These are phyloP conservation scores for Cadophora sp. DNA, from an alignment of 2,329 filamentous ascomycete genomes.

Conservation along the genomic window DNA sequence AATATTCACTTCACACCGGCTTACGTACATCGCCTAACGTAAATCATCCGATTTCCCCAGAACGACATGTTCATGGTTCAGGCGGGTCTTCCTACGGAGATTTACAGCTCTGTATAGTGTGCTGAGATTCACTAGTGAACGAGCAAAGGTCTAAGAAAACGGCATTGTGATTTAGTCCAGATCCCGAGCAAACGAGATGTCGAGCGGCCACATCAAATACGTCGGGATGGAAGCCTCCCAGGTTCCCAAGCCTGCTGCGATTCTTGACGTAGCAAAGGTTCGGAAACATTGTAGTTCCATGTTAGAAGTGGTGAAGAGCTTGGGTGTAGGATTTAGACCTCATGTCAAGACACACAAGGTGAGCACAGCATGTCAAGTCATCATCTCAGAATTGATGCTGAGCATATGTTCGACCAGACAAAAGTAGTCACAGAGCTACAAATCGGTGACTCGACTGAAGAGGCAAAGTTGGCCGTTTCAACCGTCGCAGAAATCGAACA, in stretches of 20 bases:
- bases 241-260: neutral
- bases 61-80: too few relatives aligned
- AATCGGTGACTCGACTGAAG: neutral
- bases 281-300: neutral
- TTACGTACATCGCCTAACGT: too few relatives aligned
- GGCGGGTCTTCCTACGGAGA: neutral
- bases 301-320: neutral
- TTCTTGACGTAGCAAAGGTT: neutral
- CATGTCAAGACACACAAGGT: neutral
- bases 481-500: neutral
- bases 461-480: neutral
- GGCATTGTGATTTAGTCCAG: neutral
- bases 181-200: neutral
- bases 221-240: neutral
- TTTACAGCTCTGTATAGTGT: neutral
- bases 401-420: neutral
- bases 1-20: too few relatives aligned
- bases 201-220: neutral
- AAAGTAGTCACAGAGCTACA: neutral
- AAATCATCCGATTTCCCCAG: too few relatives aligned
- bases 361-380: neutral
- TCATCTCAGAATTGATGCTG: neutral
- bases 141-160: too few relatives aligned
- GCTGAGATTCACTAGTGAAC: neutral
- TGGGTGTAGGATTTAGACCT: neutral